phyloP scores from a whole-genome alignment of 2,329 filamentous ascomycete species.

The Ilyonectria destructans region DNA sequence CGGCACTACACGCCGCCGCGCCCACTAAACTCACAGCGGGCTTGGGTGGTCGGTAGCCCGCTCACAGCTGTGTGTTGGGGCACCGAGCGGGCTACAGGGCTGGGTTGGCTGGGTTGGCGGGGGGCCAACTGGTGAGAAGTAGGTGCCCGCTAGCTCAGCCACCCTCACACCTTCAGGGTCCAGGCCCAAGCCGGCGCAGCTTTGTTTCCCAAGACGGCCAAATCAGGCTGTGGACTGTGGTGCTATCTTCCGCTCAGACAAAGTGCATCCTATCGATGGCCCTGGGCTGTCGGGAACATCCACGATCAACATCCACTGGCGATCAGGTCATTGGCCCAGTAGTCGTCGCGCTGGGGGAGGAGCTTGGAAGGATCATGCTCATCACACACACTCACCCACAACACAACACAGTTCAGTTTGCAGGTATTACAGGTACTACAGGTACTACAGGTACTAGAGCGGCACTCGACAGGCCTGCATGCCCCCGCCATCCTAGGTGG shows the following conservation, averaged over 20 bases:
- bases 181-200: conserved; percentile 39
- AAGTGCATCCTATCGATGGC: not conserved
- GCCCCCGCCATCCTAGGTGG: conserved; percentile 14
- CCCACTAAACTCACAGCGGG: conserved; percentile 8
- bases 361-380: conserved; percentile 22
- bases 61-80: no score
- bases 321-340: conserved; percentile 43
- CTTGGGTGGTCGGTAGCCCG: no score
- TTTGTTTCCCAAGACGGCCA: conserved; percentile 24
- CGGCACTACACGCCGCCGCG: conserved; percentile 1
- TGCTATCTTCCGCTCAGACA: not conserved
- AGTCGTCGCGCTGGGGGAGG: conserved; percentile 16
- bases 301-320: conserved; percentile 37
- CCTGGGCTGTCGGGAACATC: not conserved
- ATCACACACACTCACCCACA: conserved; percentile 6
- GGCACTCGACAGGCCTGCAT: conserved; percentile 8
- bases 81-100: no score
- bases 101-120: no score
- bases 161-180: conserved; percentile 29
- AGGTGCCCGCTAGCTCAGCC: conserved; percentile 31
- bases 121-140: not conserved
- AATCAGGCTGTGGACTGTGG: conserved; percentile 23
- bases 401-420: conserved; percentile 18
- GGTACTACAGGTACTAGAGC: not conserved
- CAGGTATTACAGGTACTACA: no score